These are phyloP conservation scores for Polygonum aviculare DNA, from an alignment of 148 eudicot genomes.

Conservation along the genomic window DNA sequence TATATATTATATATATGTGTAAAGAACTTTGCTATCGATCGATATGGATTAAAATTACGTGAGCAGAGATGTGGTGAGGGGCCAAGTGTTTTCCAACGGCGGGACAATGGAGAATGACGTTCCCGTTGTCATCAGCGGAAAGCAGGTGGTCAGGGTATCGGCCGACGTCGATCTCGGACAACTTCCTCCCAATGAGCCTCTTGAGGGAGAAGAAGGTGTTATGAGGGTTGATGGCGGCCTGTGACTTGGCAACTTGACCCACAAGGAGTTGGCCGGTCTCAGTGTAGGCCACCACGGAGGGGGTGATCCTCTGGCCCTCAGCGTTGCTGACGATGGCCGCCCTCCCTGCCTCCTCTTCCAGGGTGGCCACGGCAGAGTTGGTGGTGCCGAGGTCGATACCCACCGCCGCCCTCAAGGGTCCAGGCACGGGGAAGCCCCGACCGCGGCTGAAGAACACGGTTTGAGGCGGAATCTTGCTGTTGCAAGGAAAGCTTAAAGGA, in stretches of 20 bases:
- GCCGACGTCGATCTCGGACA: constrained; percentile 52
- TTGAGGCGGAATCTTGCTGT: neutral
- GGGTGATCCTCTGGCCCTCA: constrained; percentile 67
- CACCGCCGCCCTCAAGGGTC: constrained; percentile 28
- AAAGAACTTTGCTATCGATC: too few relatives aligned
- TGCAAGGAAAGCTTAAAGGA: neutral
- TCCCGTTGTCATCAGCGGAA: constrained; percentile 56
- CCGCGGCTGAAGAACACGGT: neutral
- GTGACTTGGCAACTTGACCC: constrained; percentile 53
- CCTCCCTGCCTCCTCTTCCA: constrained; percentile 68
- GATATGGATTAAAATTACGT: constrained; percentile 40
- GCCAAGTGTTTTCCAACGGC: constrained; percentile 21
- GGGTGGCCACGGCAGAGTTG: constrained; percentile 65
- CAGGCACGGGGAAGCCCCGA: neutral
- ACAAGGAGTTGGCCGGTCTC: constrained; percentile 35
- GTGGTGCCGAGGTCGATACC: constrained; percentile 75
- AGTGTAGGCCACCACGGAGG: constrained; percentile 56
- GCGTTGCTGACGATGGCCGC: constrained; percentile 49
- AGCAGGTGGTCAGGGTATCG: constrained; percentile 41
- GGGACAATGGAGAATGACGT: constrained; percentile 11
- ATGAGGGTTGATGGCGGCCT: constrained; percentile 41
- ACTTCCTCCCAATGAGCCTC: constrained; percentile 30
- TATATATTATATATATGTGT: too few relatives aligned
- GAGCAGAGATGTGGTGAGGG: constrained; percentile 68
- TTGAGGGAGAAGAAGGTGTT: constrained; percentile 38